Percentiles rank a stretch among this genome's conserved stretches.
These are phyloP conservation scores for Dryadomyces sulphureus DNA, from an alignment of 2,329 filamentous ascomycete genomes.

Conservation along the genomic window DNA sequence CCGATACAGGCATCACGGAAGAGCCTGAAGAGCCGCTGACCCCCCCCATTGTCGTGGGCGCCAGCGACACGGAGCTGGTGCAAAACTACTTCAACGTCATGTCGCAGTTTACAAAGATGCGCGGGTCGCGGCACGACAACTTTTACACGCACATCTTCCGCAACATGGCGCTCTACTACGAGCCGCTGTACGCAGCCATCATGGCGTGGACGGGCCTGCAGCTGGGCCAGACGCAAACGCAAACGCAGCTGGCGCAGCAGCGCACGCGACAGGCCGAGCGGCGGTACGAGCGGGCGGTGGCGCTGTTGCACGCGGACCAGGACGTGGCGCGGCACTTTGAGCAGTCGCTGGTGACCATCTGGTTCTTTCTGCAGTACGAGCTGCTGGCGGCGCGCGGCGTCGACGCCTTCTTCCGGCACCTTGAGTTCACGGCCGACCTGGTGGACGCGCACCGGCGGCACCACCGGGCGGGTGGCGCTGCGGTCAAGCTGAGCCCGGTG, in stretches of 20 bases:
- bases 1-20: not conserved
- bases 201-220: conserved; percentile 6
- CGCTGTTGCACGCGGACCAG: conserved; percentile 3
- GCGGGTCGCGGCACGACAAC: conserved; percentile 4
- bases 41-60: not conserved
- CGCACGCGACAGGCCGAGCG: not conserved
- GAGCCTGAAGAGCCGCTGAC: not conserved
- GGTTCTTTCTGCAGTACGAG: conserved; percentile 5
- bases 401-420: conserved; percentile 1
- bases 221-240: not conserved
- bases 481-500: not conserved
- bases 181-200: conserved; percentile 3
- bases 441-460: conserved; percentile 5
- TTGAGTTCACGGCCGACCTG: conserved; percentile 5
- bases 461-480: not conserved
- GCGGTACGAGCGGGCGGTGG: not conserved
- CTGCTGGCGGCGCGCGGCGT: conserved; percentile 3
- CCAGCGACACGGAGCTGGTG: not conserved
- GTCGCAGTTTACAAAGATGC: conserved; percentile 4
- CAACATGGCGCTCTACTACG: conserved; percentile 5
- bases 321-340: conserved; percentile 3
- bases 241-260: not conserved
- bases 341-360: conserved; percentile 4
- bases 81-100: conserved; percentile 5
- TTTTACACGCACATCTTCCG: conserved; percentile 5